These are phyloP conservation scores for Aspergillus homomorphus DNA, from an alignment of 495 filamentous ascomycete genomes.

Conservation along the genomic window DNA sequence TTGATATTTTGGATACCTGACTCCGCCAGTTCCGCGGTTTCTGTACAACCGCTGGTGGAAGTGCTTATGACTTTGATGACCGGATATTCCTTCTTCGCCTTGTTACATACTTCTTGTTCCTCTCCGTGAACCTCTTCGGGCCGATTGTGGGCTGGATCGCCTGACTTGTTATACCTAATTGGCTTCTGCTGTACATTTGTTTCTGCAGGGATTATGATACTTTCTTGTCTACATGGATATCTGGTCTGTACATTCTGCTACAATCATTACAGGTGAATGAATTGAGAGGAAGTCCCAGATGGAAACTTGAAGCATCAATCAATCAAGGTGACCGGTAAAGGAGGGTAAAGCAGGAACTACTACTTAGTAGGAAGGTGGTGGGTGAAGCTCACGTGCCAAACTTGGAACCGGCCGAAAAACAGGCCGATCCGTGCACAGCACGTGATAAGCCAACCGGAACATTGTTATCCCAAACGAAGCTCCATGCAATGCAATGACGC, in stretches of 20 bases:
- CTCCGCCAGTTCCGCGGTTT: conserved; percentile 17
- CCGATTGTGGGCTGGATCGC: conserved; percentile 13
- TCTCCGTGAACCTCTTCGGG: conserved; percentile 10
- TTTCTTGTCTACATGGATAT: conserved; percentile 2
- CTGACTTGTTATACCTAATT: conserved; percentile 14
- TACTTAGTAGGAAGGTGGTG: too few relatives aligned
- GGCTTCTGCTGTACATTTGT: conserved; percentile 7
- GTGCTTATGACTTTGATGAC: conserved; percentile 43
- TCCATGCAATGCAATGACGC: conserved; percentile 9
- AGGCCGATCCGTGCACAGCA: neutral
- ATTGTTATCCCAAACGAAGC: conserved; percentile 1
- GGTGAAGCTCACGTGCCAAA: too few relatives aligned
- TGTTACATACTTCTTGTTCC: conserved; percentile 12
- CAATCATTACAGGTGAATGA: conserved; percentile 7
- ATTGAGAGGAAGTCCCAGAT: neutral
- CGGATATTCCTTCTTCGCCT: conserved; percentile 24
- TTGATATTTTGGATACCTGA: conserved; percentile 36
- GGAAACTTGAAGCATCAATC: neutral
- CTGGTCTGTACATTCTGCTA: conserved; percentile 8
- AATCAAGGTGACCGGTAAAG: too few relatives aligned
- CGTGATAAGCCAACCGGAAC: neutral
- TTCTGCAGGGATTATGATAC: neutral
- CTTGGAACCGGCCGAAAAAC: too few relatives aligned
- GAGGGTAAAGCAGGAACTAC: too few relatives aligned
- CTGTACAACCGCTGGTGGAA: conserved; percentile 23